A percentile compares a stretch with the other conserved stretches of the same genome.
Conservation (phyloP, 352 stramenopile species). For the Stramenopiles sp. region DNA sequence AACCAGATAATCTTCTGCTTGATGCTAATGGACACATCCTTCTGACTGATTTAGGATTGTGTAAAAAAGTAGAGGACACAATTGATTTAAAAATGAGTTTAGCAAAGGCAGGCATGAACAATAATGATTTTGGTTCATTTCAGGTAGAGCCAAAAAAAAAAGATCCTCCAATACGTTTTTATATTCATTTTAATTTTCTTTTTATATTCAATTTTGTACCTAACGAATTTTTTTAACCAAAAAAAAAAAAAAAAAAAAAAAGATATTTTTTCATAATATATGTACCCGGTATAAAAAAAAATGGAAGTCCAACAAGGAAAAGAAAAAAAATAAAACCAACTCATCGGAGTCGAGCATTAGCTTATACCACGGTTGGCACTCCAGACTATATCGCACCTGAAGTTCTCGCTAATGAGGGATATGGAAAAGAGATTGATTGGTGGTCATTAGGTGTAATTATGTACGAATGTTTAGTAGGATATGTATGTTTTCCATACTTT, state of each 20-base stretch:
- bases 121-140: constrained; percentile 11
- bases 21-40: constrained; percentile 89
- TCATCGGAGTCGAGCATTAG: constrained; percentile 39
- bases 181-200: too few relatives aligned
- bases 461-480: constrained; percentile 93
- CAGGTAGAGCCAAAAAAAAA: not conserved
- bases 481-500: too few relatives aligned
- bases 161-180: not conserved
- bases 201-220: too few relatives aligned
- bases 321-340: constrained; percentile 7
- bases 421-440: constrained; percentile 76
- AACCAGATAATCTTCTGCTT: constrained; percentile 77
- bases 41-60: constrained; percentile 79
- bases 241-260: too few relatives aligned
- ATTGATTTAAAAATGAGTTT: constrained; percentile 12
- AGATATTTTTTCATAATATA: too few relatives aligned
- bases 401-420: constrained; percentile 61
- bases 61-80: constrained; percentile 20
- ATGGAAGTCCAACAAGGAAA: too few relatives aligned
- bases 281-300: too few relatives aligned
- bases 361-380: constrained; percentile 89
- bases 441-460: constrained; percentile 97
- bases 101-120: constrained; percentile 19
- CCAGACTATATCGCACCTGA: constrained; percentile 95
- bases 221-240: too few relatives aligned